phyloP scores from a whole-genome alignment of 2,329 filamentous ascomycete genomes.

The Xylariaceae sp. region DNA sequence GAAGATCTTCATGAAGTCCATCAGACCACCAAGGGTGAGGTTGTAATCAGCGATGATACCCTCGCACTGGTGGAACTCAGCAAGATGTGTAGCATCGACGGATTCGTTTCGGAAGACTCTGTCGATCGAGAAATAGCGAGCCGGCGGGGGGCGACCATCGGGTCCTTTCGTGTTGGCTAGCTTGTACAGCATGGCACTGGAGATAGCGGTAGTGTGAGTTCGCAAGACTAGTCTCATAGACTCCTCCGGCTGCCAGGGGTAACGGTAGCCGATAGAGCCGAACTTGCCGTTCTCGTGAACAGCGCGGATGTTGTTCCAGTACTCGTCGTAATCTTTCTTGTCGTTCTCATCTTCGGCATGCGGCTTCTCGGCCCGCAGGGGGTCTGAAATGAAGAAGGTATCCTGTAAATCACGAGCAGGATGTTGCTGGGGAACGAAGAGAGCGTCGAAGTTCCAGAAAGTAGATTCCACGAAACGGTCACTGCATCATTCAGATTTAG shows the following conservation, averaged over 20 bases:
- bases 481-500: background rate
- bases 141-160: constrained; percentile 57
- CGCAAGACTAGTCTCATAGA: constrained; percentile 50
- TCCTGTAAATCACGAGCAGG: constrained; percentile 96
- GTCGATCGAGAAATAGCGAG: constrained; percentile 98
- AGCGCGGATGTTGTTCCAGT: constrained; percentile 80
- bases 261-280: constrained; percentile 92
- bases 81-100: constrained; percentile 74
- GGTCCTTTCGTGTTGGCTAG: constrained; percentile 47
- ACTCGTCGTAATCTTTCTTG: constrained; percentile 53
- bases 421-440: constrained; percentile 93
- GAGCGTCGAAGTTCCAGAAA: constrained; percentile 97
- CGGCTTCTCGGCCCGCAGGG: constrained; percentile 66
- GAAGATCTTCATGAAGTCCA: constrained; percentile 88
- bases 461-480: constrained; percentile 69
- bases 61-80: constrained; percentile 98
- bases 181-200: constrained; percentile 42
- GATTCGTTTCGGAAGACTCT: constrained; percentile 95
- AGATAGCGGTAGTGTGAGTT: constrained; percentile 12
- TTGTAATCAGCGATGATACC: constrained; percentile 97
- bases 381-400: constrained; percentile 97
- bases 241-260: constrained; percentile 61
- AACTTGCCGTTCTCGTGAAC: constrained; percentile 83
- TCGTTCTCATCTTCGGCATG: constrained; percentile 31
- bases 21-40: constrained; percentile 84